phyloP scores from a whole-genome alignment of 148 eudicot genomes.

The Cornus controversa region DNA sequence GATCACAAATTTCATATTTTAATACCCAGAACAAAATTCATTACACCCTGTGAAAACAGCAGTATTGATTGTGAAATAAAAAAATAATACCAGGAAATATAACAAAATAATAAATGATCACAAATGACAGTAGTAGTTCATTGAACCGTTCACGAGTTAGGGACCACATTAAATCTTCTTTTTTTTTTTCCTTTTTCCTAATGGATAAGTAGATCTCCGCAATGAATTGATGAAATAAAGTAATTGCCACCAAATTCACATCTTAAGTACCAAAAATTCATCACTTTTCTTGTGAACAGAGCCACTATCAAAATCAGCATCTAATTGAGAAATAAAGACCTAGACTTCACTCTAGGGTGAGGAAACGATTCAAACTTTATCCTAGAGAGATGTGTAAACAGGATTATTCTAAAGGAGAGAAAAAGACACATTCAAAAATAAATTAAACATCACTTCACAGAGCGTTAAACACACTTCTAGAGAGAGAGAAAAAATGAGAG shows the following conservation, averaged over 20 bases:
- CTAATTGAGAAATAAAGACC: too few relatives aligned
- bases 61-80: not conserved
- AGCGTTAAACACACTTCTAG: not conserved
- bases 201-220: not conserved
- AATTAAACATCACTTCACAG: not conserved
- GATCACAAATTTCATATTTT: too few relatives aligned
- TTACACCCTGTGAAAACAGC: too few relatives aligned
- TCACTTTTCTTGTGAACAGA: not conserved
- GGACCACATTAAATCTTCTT: too few relatives aligned
- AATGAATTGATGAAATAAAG: not conserved
- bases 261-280: not conserved
- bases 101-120: not conserved
- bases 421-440: not conserved
- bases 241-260: not conserved
- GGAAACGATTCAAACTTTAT: not conserved
- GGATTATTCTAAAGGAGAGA: not conserved
- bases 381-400: not conserved
- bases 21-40: too few relatives aligned
- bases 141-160: too few relatives aligned
- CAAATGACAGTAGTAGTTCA: too few relatives aligned
- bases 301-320: not conserved
- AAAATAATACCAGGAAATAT: too few relatives aligned
- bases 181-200: too few relatives aligned
- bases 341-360: too few relatives aligned
- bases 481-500: not conserved